These are phyloP conservation scores for Colletotrichum incanum DNA, from an alignment of 2,329 filamentous ascomycete genomes.

Conservation along the genomic window DNA sequence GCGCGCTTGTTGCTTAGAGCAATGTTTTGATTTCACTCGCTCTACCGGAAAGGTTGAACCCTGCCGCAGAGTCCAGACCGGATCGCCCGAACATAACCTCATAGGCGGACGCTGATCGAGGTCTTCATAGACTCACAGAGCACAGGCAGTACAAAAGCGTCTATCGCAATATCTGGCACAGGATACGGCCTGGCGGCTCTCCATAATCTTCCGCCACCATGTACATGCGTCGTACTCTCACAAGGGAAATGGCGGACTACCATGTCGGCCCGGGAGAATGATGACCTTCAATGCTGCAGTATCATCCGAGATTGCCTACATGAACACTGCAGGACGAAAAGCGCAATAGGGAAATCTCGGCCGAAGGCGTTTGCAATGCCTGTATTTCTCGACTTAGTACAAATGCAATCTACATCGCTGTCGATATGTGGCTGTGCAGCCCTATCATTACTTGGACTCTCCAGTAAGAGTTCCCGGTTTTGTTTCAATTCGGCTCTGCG, in stretches of 20 bases:
- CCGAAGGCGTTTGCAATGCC: constrained; percentile 23
- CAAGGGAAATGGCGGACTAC: not conserved
- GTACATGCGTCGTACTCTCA: not conserved
- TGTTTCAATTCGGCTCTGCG: constrained; percentile 21
- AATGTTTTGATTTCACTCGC: constrained; percentile 20
- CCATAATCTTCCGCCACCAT: not conserved
- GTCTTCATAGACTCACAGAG: not conserved
- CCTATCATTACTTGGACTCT: constrained; percentile 42
- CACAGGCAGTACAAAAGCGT: not conserved
- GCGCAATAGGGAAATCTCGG: constrained; percentile 27
- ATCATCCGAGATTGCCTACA: constrained; percentile 47
- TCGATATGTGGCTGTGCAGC: constrained; percentile 46
- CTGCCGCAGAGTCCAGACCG: constrained; percentile 24
- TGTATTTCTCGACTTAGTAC: constrained; percentile 32
- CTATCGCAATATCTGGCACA: not conserved
- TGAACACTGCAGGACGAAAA: constrained; percentile 17
- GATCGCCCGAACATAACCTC: constrained; percentile 18
- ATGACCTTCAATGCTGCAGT: constrained; percentile 37
- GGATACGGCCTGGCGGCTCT: constrained; percentile 7
- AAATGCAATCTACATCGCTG: constrained; percentile 23
- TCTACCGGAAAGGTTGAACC: constrained; percentile 30
- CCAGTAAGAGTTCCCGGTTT: constrained; percentile 6
- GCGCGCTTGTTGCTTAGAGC: constrained; percentile 20
- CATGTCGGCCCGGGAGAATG: constrained; percentile 18
- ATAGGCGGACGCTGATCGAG: constrained; percentile 11